Base-by-base conservation (phyloP, 1,139 yeast genomes). In the Waltiozyma sp. region DNA sequence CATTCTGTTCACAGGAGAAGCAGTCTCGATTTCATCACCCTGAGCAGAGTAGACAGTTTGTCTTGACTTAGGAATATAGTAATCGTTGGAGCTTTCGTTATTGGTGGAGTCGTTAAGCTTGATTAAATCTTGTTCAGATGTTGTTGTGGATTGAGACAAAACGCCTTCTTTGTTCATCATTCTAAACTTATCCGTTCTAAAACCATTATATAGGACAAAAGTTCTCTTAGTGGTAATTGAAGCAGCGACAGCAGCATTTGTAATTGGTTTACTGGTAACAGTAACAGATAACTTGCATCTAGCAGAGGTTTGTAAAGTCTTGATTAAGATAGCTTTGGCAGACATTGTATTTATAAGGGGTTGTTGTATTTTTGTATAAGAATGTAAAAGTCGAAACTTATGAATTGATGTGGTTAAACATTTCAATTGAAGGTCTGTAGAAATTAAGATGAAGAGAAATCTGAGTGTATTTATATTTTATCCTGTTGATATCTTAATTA, bases 21-120 rank as follows among this genome's bases (percentile, higher is more conserved):
- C 58, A 37, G 58, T 55, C 44, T 55, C 59, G 38, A 55, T 57
- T 48, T 55, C 58, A 33, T 54, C 58, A 36, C 54, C 59, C 16
- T 35, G 37, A 35, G 37, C 37, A 26, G 57, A 53, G 45, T 51
- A 55, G 39, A 55, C 50, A 11, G 56, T 53, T 44, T 57, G 59
- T 38, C 50, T 50, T 43, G 47, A 45, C 10, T 43, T 41, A 15
- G 40, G 36, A 19, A 35, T 14, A 14, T 35, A 35, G 16, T 35
- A 35, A 19, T 48, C 45, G 24, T 40, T 42, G 2, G 51, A 43
- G 18, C 45, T 33, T 35, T 43, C 46, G 9, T 46, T 45, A n/a
- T 35, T 14, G 3, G 42, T 23, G 10, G 31, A 37, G 9, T 33
- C 34, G 18, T 31, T 31, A 31, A 31, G 14, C 10, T 31, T 23